Evolutionary conservation across 345 rosid genomes (phyloP).

Genomic region (Hevea brasiliensis): DNA sequence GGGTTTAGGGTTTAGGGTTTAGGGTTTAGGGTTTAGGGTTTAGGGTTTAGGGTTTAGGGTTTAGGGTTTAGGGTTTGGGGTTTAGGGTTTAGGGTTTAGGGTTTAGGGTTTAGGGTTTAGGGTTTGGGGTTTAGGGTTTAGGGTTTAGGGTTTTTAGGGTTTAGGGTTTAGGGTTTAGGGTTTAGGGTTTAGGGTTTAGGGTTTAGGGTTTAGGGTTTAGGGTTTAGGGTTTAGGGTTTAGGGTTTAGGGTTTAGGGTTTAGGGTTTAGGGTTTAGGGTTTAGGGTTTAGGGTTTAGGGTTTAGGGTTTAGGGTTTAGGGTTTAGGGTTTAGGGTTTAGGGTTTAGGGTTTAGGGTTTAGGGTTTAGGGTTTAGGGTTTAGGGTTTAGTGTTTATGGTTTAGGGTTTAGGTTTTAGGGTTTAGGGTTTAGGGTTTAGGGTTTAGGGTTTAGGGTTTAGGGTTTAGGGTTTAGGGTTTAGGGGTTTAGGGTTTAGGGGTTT

Average conservation of each 20-base stretch:
- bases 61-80: too few relatives aligned
- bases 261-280: conserved; percentile 21
- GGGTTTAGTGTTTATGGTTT: conserved; percentile 21
- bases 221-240: conserved; percentile 23
- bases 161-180: too few relatives aligned
- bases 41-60: too few relatives aligned
- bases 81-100: too few relatives aligned
- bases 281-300: conserved; percentile 19
- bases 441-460: conserved; percentile 22
- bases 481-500: too few relatives aligned
- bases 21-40: not conserved
- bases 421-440: conserved; percentile 17
- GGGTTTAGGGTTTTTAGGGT: too few relatives aligned
- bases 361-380: conserved; percentile 19
- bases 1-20: conserved; percentile 13
- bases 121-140: too few relatives aligned
- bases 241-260: conserved; percentile 25
- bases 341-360: conserved; percentile 11
- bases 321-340: conserved; percentile 7
- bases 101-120: too few relatives aligned
- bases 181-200: too few relatives aligned
- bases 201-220: not conserved
- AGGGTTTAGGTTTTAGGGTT: conserved; percentile 27
- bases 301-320: conserved; percentile 14
- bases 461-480: too few relatives aligned